phyloP scores from a whole-genome alignment of 2,329 filamentous ascomycete genomes.

The Exophiala sp. region DNA sequence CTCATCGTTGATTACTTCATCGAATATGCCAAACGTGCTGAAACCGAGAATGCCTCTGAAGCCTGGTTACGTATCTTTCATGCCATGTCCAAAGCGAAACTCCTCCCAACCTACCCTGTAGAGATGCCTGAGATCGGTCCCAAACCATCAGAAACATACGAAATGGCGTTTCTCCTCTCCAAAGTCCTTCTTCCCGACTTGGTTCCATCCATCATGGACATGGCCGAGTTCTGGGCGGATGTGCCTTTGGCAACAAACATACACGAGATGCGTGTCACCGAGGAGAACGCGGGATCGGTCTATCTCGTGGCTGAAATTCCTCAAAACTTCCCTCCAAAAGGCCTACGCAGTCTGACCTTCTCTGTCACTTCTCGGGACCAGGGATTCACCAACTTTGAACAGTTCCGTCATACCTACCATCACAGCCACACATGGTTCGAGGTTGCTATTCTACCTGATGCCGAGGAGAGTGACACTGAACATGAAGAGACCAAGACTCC shows the following conservation, averaged over 20 bases:
- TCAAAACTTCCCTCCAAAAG: constrained; percentile 5
- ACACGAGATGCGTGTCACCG: not conserved
- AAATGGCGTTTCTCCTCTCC: constrained; percentile 23
- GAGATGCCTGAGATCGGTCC: constrained; percentile 8
- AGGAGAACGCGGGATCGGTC: constrained; percentile 1
- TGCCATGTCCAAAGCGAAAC: not conserved
- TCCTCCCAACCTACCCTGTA: constrained; percentile 2
- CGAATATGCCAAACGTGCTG: not conserved
- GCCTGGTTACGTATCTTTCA: not conserved
- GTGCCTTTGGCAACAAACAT: constrained; percentile 9
- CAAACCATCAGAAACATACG: constrained; percentile 9
- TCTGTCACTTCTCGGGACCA: constrained; percentile 15
- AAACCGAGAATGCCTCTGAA: not conserved
- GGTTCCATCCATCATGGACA: constrained; percentile 21
- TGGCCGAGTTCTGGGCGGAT: constrained; percentile 22
- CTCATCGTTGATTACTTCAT: not conserved
- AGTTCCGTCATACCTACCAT: constrained; percentile 12
- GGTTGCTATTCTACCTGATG: constrained; percentile 8
- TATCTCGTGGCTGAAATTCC: constrained; percentile 9
- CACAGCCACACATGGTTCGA: constrained; percentile 23
- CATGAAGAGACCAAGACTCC: not conserved
- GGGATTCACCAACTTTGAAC: constrained; percentile 11
- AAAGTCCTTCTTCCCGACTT: constrained; percentile 18
- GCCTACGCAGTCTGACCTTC: constrained; percentile 11
- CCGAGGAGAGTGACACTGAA: not conserved